These are phyloP conservation scores for Parachaetomium inaequale DNA, from an alignment of 495 filamentous ascomycete species.

Conservation along the genomic window DNA sequence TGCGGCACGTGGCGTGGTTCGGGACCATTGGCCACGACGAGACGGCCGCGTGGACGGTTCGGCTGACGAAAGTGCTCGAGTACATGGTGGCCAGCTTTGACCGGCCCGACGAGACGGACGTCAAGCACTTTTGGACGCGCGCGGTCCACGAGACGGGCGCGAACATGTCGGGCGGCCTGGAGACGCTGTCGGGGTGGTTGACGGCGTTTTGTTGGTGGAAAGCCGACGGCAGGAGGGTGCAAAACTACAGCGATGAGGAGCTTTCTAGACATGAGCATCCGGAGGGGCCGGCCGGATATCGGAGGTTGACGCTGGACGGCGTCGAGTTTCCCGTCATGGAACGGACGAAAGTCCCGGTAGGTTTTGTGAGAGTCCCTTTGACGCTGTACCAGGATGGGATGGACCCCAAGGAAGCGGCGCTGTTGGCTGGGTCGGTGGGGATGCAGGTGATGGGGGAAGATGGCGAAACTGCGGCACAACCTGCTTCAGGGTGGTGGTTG, in stretches of 20 bases:
- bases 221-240: neutral
- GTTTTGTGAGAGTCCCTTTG: neutral
- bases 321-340: constrained; percentile 5
- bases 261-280: neutral
- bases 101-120: neutral
- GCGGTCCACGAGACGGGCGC: neutral
- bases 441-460: constrained; percentile 1
- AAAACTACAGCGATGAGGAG: neutral
- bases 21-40: neutral
- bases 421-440: constrained; percentile 5
- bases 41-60: neutral
- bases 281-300: neutral
- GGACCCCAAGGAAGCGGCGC: neutral
- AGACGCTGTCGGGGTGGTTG: constrained; percentile 5
- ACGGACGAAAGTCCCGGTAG: neutral
- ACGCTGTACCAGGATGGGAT: neutral
- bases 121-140: constrained; percentile 1
- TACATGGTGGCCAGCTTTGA: constrained; percentile 11
- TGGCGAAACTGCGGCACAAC: neutral
- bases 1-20: constrained; percentile 7
- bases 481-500: constrained; percentile 8
- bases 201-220: constrained; percentile 11
- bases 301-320: neutral
- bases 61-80: constrained; percentile 3
- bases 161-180: neutral